Evolutionary conservation across 2,329 filamentous ascomycete species (phyloP).

Genomic region (Exophiala mesophila): DNA sequence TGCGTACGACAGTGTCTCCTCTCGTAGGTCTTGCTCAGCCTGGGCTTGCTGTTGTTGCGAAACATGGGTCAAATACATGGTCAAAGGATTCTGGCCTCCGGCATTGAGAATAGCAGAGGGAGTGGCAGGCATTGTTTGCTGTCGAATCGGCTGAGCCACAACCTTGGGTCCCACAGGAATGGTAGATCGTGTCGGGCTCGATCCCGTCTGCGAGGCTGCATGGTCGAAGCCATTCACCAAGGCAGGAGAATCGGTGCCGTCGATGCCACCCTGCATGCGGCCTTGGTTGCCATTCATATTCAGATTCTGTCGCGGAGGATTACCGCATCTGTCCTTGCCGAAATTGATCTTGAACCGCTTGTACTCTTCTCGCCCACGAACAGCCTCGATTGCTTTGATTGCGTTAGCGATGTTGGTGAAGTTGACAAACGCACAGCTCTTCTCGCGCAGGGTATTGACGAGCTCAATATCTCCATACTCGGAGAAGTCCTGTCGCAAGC

Average conservation of each 20-base stretch:
- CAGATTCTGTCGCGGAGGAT: slow-evolving; percentile 83
- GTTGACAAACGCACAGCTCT: slow-evolving; percentile 99
- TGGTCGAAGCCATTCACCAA: slow-evolving; percentile 55
- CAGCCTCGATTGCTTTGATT: slow-evolving; percentile 97
- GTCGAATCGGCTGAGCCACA: slow-evolving; percentile 52
- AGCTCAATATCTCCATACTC: slow-evolving; percentile 98
- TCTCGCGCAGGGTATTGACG: slow-evolving; percentile 93
- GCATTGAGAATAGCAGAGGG: slow-evolving; percentile 73
- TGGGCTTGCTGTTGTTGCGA: slow-evolving; percentile 50
- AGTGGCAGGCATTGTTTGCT: slow-evolving; percentile 53
- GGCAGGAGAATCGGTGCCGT: slow-evolving; percentile 52
- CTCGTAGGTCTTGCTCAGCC: slow-evolving; percentile 58
- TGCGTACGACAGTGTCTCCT: slow-evolving; percentile 37
- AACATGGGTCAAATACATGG: slow-evolving; percentile 86
- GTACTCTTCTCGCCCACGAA: slow-evolving; percentile 93
- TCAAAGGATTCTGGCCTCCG: slow-evolving; percentile 78
- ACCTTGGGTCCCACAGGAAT: slow-evolving; percentile 52
- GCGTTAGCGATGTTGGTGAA: slow-evolving; percentile 99
- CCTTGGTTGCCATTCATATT: slow-evolving; percentile 59
- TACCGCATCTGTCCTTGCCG: slow-evolving; percentile 96
- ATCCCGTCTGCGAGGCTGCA: slow-evolving; percentile 52
- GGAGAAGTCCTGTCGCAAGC: slow-evolving; percentile 90
- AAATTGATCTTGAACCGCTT: slow-evolving; percentile 99
- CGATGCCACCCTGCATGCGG: slow-evolving; percentile 53
- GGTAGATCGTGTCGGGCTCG: slow-evolving; percentile 56